Evolutionary conservation across 179 eudicot species (phyloP).

Genomic region (Drosera spatulata): DNA sequence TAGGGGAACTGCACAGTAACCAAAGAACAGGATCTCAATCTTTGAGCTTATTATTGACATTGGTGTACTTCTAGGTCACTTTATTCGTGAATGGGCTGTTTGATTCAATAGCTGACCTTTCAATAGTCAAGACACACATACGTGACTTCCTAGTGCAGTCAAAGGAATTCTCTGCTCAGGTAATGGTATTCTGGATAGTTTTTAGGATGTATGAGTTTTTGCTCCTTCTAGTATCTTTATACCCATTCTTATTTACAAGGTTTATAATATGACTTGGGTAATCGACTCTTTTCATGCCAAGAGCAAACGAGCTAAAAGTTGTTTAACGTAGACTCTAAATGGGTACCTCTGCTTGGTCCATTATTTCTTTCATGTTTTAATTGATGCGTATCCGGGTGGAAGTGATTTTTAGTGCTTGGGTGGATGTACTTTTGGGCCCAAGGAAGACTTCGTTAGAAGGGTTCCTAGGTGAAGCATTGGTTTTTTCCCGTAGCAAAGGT

Average conservation of each 20-base stretch:
- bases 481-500: too few species aligned
- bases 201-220: not conserved
- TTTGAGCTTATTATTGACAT: not conserved
- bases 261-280: too few species aligned
- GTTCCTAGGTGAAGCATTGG: too few species aligned
- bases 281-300: too few species aligned
- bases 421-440: too few species aligned
- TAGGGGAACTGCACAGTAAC: conserved; percentile 6
- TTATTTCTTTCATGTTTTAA: too few species aligned
- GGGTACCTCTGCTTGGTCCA: too few species aligned
- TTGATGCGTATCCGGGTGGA: too few species aligned
- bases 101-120: conserved; percentile 61
- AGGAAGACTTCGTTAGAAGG: too few species aligned
- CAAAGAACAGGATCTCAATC: not conserved
- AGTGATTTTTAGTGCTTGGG: too few species aligned
- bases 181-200: conserved; percentile 11
- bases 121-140: conserved; percentile 86
- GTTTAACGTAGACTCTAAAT: too few species aligned
- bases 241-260: not conserved
- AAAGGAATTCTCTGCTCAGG: conserved; percentile 98
- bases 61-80: conserved; percentile 45
- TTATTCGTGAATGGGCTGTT: conserved; percentile 86
- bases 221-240: not conserved
- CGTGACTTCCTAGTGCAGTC: conserved; percentile 96
- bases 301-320: too few species aligned